Evolutionary conservation across 208 protist genomes (phyloP).

Genomic region (Leishmania tarentolae): DNA sequence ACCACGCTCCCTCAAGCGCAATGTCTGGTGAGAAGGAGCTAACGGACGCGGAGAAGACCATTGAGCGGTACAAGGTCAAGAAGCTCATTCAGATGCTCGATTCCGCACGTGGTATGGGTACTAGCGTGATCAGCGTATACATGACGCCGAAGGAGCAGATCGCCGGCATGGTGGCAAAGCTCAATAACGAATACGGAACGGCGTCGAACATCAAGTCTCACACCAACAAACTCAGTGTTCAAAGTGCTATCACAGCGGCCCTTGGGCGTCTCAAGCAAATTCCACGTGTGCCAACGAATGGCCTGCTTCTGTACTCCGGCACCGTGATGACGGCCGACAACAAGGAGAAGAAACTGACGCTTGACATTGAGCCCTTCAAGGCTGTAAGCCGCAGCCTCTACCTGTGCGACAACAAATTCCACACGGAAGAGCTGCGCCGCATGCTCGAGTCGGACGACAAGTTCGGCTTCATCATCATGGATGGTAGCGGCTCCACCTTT

Average conservation of each 20-base stretch:
- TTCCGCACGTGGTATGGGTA: constrained; percentile 98
- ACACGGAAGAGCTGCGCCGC: constrained; percentile 97
- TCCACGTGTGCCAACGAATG: constrained; percentile 94
- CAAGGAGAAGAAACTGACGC: constrained; percentile 99
- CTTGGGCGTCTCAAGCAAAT: constrained; percentile 94
- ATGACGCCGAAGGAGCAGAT: constrained; percentile 99
- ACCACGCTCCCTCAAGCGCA: not conserved
- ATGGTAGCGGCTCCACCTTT: constrained; percentile 98
- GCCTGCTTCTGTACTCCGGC: constrained; percentile 99
- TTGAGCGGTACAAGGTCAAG: constrained; percentile 99
- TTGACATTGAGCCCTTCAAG: constrained; percentile 99
- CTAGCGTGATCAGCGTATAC: constrained; percentile 99
- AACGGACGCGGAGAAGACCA: constrained; percentile 89
- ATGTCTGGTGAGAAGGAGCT: constrained; percentile 76
- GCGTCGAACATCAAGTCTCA: constrained; percentile 99
- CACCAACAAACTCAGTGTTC: constrained; percentile 96
- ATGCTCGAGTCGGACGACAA: constrained; percentile 99
- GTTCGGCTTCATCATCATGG: constrained; percentile 99
- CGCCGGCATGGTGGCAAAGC: constrained; percentile 96
- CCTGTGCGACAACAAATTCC: constrained; percentile 98
- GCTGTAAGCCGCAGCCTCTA: constrained; percentile 99
- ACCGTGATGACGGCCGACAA: constrained; percentile 99
- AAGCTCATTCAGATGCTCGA: constrained; percentile 99
- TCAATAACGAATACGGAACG: constrained; percentile 99
- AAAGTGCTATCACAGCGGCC: constrained; percentile 90